Base-by-base conservation (phyloP, 2,329 filamentous ascomycete species). In the Chrysoporthe deuterocubensis region DNA sequence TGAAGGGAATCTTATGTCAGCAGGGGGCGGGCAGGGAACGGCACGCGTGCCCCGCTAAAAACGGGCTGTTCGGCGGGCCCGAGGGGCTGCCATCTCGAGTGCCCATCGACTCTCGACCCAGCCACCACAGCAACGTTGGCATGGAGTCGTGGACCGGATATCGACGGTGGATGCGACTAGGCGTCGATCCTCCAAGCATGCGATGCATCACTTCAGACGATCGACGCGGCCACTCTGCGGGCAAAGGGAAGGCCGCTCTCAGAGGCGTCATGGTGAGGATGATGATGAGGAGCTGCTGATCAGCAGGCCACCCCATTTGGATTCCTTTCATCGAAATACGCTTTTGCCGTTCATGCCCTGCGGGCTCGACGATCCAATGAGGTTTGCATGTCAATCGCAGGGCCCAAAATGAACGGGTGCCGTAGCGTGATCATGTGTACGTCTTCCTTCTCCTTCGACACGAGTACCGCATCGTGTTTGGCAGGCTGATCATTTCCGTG, bases 1-100 rank as follows among this genome's bases (percentile, higher is more conserved):
- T 42, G 57, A 57, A 16, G 48, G 37, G 37, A 44, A 61, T 67
- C 58, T 69, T 67, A 69, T 60, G 65, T 66, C 61, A 66, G 58
- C 65, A 40, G 34, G 8, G 26, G 26, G 26, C 26, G 26, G 26
- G 37, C 54, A 43, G 50, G 50, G 57, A 46, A 37, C 64, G 54
- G n/a, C 57, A 37, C 42, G 57, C 16, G 18, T 21, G 42, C 46
- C 8, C 50, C 50, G 16, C 50, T 32, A 34, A 54, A 34, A 9
- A 48, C 48, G 46, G 48, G 60, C 60, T 16, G 32, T 37, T 48
- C 50, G 50, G 50, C 14, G 26, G 26, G 32, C 26, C 59, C 43
- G 37, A 62, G 5, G 43, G 26, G 32, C 43, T 48, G 21, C 42
- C 32, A 62, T 48, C 44, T 18, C 26, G 2, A 26, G 26, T 26